Base-by-base conservation (phyloP, 2,329 filamentous ascomycete genomes). In the Lachnellula occidentalis region DNA sequence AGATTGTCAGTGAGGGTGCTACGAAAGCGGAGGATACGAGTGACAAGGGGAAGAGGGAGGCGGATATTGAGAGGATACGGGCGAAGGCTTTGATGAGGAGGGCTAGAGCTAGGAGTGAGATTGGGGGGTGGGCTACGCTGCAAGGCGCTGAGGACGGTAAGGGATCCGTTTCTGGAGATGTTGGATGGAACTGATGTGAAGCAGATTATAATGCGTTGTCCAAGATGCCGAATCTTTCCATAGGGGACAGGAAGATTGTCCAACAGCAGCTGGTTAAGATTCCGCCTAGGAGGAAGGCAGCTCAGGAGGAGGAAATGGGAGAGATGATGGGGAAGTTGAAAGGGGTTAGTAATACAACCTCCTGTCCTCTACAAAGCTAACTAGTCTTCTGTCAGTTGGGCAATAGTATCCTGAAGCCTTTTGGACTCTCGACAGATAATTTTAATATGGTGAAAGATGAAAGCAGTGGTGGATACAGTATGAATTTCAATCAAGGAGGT, bases 261-360 rank as follows among this genome's bases (percentile, higher is more conserved):
- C 76, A 82, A 50, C 72, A 76, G 27, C 86, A 90, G 62, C 75
- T 95, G 56, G 71, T 76, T 14, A 74, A 76, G 21, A 72, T 97
- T 39, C 89, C 90, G 1, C 74, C 79, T 1, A 78, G 79, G 58
- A 80, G 90, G 48, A 88, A 92, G 60, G 81, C 80, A 17, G 91
- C 92, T 1, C 90, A 91, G 72, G 87, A 96, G 67, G 81, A 80
- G 63, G 94, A 99, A 72, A 90, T 94, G 81, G 86, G 81, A 2
- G 92, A 99, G 73, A 96, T 97, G 91, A 95, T 96, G 91, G 89
- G 87, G 17, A 96, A 97, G 74, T 73, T 99, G 64, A 96, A 95
- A 69, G 85, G 87, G 63, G 82, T 84, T 61, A 74, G 80, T 76
- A 17, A 17, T 34, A 15, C 15, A 8, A 34, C 36, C 12, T 34